A percentile compares a stretch with the other conserved stretches of the same genome.
phyloP scores from a whole-genome alignment of 768 basidiomycete species.

The Rhodotorula diobovata region DNA sequence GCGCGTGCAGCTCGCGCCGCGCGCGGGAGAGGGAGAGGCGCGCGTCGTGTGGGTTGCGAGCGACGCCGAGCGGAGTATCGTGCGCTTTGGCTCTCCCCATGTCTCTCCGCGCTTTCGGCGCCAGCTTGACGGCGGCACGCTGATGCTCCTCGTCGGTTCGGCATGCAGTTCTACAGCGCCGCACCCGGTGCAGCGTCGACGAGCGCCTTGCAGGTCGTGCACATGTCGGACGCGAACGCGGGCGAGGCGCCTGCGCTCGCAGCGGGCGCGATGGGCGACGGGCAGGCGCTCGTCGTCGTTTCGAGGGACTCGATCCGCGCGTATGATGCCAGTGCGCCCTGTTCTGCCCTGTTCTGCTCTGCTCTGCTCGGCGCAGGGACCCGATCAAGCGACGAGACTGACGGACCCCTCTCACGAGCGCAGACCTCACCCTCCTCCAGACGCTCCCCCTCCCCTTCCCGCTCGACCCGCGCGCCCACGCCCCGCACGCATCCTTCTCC shows the following conservation, averaged over 20 bases:
- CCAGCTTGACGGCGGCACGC: too few relatives aligned
- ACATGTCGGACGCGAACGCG: too few relatives aligned
- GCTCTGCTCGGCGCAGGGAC: too few relatives aligned
- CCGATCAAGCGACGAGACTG: not conserved
- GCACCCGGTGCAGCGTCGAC: not conserved
- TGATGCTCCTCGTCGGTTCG: too few relatives aligned
- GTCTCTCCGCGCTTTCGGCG: not conserved
- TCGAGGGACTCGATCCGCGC: not conserved
- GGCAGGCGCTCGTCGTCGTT: not conserved
- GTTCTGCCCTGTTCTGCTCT: too few relatives aligned
- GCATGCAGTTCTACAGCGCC: not conserved
- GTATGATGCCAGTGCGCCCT: not conserved
- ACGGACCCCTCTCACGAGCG: too few relatives aligned
- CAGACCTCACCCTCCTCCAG: not conserved
- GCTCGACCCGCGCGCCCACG: not conserved
- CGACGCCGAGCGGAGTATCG: not conserved
- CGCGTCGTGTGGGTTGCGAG: constrained; percentile 7
- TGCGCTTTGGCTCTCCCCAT: not conserved
- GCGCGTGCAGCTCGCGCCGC: not conserved
- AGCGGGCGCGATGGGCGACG: not conserved
- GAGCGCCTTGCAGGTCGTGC: not conserved
- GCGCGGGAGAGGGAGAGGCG: not conserved
- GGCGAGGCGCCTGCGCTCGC: not conserved
- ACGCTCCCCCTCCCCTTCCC: not conserved
- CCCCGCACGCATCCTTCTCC: not conserved